Conservation (phyloP, 2,329 filamentous ascomycete genomes). For the Talaromyces amestolkiae region DNA sequence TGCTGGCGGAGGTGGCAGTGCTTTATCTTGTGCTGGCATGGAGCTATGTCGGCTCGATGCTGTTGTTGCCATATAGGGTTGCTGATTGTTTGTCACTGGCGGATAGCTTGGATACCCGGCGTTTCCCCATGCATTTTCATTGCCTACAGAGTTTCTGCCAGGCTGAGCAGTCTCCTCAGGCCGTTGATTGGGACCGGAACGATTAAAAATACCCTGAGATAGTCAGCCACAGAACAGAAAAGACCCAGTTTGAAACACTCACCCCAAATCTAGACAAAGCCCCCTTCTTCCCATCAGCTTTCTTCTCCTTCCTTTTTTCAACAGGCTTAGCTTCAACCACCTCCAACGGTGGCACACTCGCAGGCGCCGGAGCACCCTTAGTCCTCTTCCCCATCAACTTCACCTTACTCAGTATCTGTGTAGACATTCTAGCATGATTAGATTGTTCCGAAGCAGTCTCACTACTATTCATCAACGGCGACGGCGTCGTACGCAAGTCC, state of each 20-base stretch:
- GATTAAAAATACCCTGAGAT: conserved; percentile 18
- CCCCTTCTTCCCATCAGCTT: conserved; percentile 7
- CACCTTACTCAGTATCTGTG: conserved; percentile 16
- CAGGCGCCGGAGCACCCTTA: background rate
- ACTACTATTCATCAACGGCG: conserved; percentile 14
- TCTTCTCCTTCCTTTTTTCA: conserved; percentile 16
- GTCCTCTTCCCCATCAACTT: conserved; percentile 15
- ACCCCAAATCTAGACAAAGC: conserved; percentile 14
- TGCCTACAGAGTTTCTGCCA: background rate
- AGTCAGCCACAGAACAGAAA: background rate
- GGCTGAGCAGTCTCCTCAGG: background rate
- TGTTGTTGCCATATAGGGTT: background rate
- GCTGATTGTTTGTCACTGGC: background rate
- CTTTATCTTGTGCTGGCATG: background rate
- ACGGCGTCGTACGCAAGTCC: conserved; percentile 15
- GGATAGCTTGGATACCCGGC: background rate
- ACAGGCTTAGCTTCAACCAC: background rate
- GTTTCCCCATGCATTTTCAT: background rate
- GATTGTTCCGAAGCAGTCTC: conserved; percentile 18
- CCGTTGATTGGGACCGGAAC: background rate
- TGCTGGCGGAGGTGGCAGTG: conserved; percentile 13
- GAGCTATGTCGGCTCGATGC: background rate
- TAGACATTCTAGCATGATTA: conserved; percentile 16
- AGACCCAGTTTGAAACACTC: background rate
- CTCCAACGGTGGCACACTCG: background rate